These are phyloP conservation scores for Dioscorea alata DNA, from an alignment of 106 monocot genomes.

Conservation along the genomic window DNA sequence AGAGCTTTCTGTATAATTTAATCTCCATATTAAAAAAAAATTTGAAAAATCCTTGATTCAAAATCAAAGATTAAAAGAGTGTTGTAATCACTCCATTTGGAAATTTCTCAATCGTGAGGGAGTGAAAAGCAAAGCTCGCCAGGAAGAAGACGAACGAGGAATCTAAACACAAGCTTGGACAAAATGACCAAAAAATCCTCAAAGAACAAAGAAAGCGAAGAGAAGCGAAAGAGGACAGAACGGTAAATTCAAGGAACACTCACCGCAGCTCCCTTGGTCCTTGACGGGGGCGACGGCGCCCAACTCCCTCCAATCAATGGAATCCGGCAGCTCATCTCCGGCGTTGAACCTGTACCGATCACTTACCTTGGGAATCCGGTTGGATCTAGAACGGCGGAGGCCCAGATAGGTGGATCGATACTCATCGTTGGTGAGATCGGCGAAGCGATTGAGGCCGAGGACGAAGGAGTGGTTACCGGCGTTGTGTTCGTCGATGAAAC, in stretches of 20 bases:
- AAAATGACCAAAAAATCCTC: neutral
- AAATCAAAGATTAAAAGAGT: no score
- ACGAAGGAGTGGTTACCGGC: constrained; percentile 43
- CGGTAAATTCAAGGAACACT: constrained; percentile 2
- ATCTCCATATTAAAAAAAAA: no score
- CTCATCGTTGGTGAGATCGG: constrained; percentile 90
- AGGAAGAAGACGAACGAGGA: no score
- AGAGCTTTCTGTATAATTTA: no score
- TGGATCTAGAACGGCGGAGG: neutral
- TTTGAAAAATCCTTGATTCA: no score
- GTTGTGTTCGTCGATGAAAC: constrained; percentile 79
- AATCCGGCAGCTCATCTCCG: constrained; percentile 53
- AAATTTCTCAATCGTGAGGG: no score
- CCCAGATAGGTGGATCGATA: constrained; percentile 54
- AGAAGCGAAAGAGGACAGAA: neutral
- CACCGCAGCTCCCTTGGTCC: constrained; percentile 83
- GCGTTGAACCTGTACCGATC: constrained; percentile 30
- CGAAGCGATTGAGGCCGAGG: constrained; percentile 77
- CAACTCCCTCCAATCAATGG: constrained; percentile 72
- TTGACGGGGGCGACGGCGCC: constrained; percentile 71
- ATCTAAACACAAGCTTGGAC: no score
- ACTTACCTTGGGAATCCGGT: neutral
- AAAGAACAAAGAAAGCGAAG: neutral
- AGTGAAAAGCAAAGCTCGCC: no score
- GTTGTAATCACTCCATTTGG: no score